These are phyloP conservation scores for Mycena albidolilacea DNA, from an alignment of 768 basidiomycete species.

Conservation along the genomic window DNA sequence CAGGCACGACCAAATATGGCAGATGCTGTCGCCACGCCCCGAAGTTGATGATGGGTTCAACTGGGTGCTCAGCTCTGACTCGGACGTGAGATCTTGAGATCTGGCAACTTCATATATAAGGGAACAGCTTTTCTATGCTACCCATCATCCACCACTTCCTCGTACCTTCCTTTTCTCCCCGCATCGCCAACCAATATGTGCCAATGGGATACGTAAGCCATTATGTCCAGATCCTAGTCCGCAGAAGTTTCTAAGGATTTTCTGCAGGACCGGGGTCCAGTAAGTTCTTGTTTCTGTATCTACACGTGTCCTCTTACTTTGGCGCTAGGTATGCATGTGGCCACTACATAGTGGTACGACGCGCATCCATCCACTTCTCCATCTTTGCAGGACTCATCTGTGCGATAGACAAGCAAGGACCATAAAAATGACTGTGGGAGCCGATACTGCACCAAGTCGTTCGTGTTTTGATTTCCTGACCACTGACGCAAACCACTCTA, in stretches of 20 bases:
- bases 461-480: no score
- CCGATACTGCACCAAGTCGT: slow-evolving; percentile 57
- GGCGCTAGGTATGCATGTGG: slow-evolving; percentile 82
- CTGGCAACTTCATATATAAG: no score
- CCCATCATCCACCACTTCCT: no score
- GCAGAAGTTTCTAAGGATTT: background rate
- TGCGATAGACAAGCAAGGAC: slow-evolving; percentile 63
- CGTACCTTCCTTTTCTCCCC: background rate
- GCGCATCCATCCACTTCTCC: slow-evolving; percentile 39
- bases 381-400: slow-evolving; percentile 27
- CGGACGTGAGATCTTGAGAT: no score
- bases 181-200: slow-evolving; percentile 47
- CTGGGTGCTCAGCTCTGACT: no score
- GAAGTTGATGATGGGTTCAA: no score
- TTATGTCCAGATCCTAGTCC: slow-evolving; percentile 5
- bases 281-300: slow-evolving; percentile 47
- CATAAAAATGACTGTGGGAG: slow-evolving; percentile 70
- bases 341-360: slow-evolving; percentile 76
- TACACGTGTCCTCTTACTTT: slow-evolving; percentile 42
- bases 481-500: no score
- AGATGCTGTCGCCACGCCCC: no score
- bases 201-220: slow-evolving; percentile 54
- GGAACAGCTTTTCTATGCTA: no score
- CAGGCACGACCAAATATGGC: no score
- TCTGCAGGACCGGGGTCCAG: slow-evolving; percentile 41